These are phyloP conservation scores for Eragrostis tef DNA, from an alignment of 202 grass and related monocot genomes.

Conservation along the genomic window DNA sequence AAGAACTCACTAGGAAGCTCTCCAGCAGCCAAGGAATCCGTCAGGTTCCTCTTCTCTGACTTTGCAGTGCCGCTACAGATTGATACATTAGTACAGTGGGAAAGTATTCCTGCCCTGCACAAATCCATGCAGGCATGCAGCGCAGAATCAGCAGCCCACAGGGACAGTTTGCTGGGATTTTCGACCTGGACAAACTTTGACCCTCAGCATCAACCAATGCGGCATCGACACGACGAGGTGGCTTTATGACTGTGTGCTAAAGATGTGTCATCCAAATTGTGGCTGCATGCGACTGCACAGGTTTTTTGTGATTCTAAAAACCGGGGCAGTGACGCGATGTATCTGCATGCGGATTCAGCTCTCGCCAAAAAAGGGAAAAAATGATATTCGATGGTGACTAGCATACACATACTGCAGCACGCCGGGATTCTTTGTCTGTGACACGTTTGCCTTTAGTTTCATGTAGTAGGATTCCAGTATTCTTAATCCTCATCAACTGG, in stretches of 20 bases:
- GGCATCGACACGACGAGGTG: not conserved
- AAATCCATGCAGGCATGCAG: slow-evolving; percentile 30
- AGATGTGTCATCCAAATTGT: slow-evolving; percentile 20
- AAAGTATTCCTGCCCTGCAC: slow-evolving; percentile 4
- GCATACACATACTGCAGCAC: not conserved
- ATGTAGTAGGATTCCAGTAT: slow-evolving; percentile 2
- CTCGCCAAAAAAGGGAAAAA: not conserved
- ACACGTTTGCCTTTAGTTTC: not conserved
- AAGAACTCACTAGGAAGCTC: slow-evolving; percentile 46
- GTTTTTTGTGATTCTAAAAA: slow-evolving; percentile 12
- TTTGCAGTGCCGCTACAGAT: slow-evolving; percentile 28
- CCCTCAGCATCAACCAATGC: not conserved
- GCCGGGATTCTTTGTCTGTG: not conserved
- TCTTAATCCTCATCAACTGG: slow-evolving; percentile 30
- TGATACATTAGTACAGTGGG: slow-evolving; percentile 8
- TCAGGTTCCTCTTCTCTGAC: slow-evolving; percentile 32
- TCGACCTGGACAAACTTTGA: slow-evolving; percentile 15
- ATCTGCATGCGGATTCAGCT: slow-evolving; percentile 41
- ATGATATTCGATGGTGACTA: slow-evolving; percentile 28
- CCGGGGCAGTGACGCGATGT: slow-evolving; percentile 28
- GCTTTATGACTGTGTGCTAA: not conserved
- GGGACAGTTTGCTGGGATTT: not conserved
- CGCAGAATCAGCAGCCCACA: slow-evolving; percentile 34
- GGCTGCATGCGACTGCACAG: slow-evolving; percentile 10
- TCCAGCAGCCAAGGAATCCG: slow-evolving; percentile 35